Evolutionary conservation across 495 filamentous ascomycete genomes (phyloP).

Genomic region (Chaetomidium leptoderma): DNA sequence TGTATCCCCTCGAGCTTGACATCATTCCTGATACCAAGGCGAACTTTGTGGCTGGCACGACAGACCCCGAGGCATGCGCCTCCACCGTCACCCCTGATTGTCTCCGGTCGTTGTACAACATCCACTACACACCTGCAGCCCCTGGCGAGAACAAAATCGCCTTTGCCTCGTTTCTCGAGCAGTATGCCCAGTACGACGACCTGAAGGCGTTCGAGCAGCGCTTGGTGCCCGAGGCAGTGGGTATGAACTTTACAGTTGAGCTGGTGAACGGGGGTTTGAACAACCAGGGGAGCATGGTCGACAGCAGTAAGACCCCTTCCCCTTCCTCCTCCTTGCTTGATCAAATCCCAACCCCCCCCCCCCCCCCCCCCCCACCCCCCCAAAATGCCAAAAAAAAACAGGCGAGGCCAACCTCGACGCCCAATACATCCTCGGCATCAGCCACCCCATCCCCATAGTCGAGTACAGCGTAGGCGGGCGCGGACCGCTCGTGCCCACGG

Average conservation of each 20-base stretch:
- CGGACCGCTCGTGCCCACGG: conserved; percentile 58
- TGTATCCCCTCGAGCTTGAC: conserved; percentile 16
- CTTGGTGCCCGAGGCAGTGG: conserved; percentile 45
- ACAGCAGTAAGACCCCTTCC: conserved; percentile 24
- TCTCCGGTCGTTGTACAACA: conserved; percentile 56
- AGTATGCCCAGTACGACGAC: conserved; percentile 60
- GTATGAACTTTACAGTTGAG: conserved; percentile 57
- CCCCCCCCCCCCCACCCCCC: neutral
- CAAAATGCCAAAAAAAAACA: neutral
- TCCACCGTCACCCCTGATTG: conserved; percentile 54
- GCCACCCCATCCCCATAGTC: neutral
- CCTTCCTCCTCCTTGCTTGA: neutral
- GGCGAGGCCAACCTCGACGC: conserved; percentile 44
- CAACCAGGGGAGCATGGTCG: conserved; percentile 35
- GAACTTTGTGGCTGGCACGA: conserved; percentile 5
- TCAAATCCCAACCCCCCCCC: neutral
- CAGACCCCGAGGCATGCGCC: neutral
- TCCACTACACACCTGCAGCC: conserved; percentile 34
- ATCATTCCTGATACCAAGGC: neutral
- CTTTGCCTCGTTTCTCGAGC: conserved; percentile 45
- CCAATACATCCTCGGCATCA: conserved; percentile 51
- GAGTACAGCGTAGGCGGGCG: conserved; percentile 43
- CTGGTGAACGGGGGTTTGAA: conserved; percentile 55
- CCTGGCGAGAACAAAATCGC: conserved; percentile 31
- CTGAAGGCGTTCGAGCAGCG: conserved; percentile 47